phyloP scores from a whole-genome alignment of 768 basidiomycete species.

The Floccularia luteovirens region DNA sequence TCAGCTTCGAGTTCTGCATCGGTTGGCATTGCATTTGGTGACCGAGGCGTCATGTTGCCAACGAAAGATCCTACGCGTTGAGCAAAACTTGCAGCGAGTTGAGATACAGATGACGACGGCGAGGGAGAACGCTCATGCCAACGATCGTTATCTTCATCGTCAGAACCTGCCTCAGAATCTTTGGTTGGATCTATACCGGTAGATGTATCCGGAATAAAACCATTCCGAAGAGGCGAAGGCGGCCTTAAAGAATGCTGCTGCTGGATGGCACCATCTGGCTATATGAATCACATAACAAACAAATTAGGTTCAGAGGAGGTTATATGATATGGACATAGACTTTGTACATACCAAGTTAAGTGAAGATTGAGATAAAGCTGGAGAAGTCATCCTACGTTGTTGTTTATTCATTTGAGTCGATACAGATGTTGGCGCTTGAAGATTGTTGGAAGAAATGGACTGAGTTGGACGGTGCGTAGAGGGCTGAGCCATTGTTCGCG shows the following conservation, averaged over 20 bases:
- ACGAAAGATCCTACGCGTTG: constrained; percentile 69
- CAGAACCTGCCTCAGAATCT: constrained; percentile 33
- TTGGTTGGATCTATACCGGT: constrained; percentile 51
- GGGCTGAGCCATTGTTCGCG: constrained; percentile 12
- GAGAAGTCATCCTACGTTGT: constrained; percentile 19
- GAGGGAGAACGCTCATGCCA: constrained; percentile 45
- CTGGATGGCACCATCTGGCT: constrained; percentile 20
- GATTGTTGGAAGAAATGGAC: constrained; percentile 12
- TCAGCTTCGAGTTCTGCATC: constrained; percentile 82
- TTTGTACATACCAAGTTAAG: constrained; percentile 24
- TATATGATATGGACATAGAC: constrained; percentile 1
- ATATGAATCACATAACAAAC: not conserved
- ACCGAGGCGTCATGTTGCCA: constrained; percentile 37
- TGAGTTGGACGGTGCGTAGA: constrained; percentile 13
- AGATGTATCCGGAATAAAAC: constrained; percentile 45
- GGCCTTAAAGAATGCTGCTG: constrained; percentile 40
- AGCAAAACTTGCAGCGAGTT: constrained; percentile 68
- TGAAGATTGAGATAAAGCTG: constrained; percentile 16
- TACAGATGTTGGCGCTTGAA: constrained; percentile 10
- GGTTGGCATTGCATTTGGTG: constrained; percentile 36
- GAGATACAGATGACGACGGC: constrained; percentile 63
- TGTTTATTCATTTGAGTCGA: too few relatives aligned
- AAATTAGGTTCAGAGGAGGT: not conserved
- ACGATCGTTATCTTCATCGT: constrained; percentile 25
- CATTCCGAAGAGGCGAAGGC: constrained; percentile 68